Base-by-base conservation (phyloP, 768 basidiomycete species). In the Leccinum broughii region DNA sequence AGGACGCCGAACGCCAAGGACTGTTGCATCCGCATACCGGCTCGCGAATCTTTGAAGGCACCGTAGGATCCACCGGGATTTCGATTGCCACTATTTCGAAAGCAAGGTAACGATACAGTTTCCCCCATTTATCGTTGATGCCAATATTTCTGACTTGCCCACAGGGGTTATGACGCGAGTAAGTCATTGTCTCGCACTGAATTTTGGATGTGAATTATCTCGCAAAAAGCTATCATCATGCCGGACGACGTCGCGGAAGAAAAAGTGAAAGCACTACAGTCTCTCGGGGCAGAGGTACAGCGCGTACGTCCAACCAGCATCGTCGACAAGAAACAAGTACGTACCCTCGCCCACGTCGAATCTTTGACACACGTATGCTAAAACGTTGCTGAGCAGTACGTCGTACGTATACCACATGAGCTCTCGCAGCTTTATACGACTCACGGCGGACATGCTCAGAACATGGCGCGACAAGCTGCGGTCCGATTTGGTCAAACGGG, bases 31-130 rank as follows among this genome's bases (percentile, higher is more conserved):
- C 95, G 0, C 75, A 94, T 62, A 95, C 93, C 0, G 90, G 91
- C 6, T 97, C 92, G 0, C 86, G 92, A 7, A 94, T 99, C 41
- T 99, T 98, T 59, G 97, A 98, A 73, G 97, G 97, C 4, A 99
- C 96, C 0, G 93, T 96, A 4, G 97, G 93, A 8, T 95, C 93
- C 0, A 97, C 95, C 0, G 95, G 97, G 6, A 98, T 98, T 58
- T 97, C 95, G 1, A 88, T 99, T 54, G 96, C 97, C 0, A 97
- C 92, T 3, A 90, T 99, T 54, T 91, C 94, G 2, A 83, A 83
- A 64, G 94, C 95, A 11, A 87, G 89, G 93, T 92, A 64, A 83
- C 39, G 15, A 1, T 28, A 28, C 22, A 11, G 2, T n/a, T 30
- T 14, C 5, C 11, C 10, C 52, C 41, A 9, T 41, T n/a, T n/a